Base-by-base conservation (phyloP, 331 rosid species). In the Malus hybrid region DNA sequence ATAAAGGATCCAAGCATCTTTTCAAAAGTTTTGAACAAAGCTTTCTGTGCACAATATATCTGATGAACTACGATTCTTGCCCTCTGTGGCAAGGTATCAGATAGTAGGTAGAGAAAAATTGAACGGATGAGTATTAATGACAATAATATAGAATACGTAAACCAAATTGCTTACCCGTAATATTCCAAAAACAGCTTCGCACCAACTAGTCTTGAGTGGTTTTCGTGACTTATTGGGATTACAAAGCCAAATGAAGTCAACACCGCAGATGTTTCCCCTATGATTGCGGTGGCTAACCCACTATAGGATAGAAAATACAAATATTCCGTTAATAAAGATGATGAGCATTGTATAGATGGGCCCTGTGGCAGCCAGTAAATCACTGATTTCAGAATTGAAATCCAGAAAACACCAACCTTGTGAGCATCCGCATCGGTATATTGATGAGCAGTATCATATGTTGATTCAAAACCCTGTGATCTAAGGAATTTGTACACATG, bases 201-300 rank as follows among this genome's bases (percentile, higher is more conserved):
- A 90, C 97, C 96, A 93, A 79, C 97, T 91, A 71, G 90, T 86
- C 88, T 86, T 87, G 66, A 91, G 75, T 33, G 97, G 90, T 56
- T 91, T 93, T 15, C 88, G 87, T 19, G 90, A 69, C 84, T 86
- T 87, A 73, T 87, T 91, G 80, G 97, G 97, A 83, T 93, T 93
- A 73, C 90, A 83, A 81, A 93, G 97, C 98, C 98, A 93, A 83
- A 93, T 87, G 85, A 93, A 91, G 81, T 93, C 98, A 65, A 93
- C 98, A 4, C 98, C 97, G 44, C 98, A 93, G 52, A 93, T 91
- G 81, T 93, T 93, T 81, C 98, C 98, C 83, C 94, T 83, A 75
- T 93, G 98, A 83, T 93, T 93, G 52, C 91, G 84, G 87, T 93
- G 98, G 88, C 98, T 93, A 80, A 93, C 96, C 98, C 97, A 93